Conservation (phyloP, 495 filamentous ascomycete genomes). For the Hypoxylon perforatum region DNA sequence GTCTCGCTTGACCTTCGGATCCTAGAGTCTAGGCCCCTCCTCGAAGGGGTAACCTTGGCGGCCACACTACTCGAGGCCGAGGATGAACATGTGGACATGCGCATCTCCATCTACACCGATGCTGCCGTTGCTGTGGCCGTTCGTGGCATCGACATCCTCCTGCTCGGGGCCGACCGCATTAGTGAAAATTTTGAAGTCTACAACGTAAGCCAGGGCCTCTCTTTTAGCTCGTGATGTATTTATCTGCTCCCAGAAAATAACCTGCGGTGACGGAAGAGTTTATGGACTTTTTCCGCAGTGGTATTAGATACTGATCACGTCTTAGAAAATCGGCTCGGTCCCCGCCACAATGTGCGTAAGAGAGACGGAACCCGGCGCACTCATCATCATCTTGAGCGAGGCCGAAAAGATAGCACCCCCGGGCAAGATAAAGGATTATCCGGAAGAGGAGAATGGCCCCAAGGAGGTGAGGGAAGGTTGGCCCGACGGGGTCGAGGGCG, state of each 20-base stretch:
- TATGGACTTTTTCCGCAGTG: not conserved
- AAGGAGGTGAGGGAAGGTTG: slow-evolving; percentile 61
- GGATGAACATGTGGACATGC: slow-evolving; percentile 37
- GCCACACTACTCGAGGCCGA: slow-evolving; percentile 55
- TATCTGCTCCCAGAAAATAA: no score
- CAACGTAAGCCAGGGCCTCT: slow-evolving; percentile 53
- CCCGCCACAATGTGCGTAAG: slow-evolving; percentile 64
- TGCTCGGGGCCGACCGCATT: slow-evolving; percentile 73
- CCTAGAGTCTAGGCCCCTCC: slow-evolving; percentile 73
- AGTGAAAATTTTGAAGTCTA: slow-evolving; percentile 65
- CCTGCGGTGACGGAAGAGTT: not conserved
- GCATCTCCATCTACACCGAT: slow-evolving; percentile 68
- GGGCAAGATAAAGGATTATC: slow-evolving; percentile 44
- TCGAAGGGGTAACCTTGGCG: slow-evolving; percentile 70
- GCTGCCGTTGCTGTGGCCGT: slow-evolving; percentile 67
- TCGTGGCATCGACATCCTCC: slow-evolving; percentile 59
- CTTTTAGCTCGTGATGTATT: not conserved
- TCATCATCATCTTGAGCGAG: slow-evolving; percentile 66
- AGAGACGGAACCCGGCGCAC: slow-evolving; percentile 52
- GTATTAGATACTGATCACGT: slow-evolving; percentile 14
- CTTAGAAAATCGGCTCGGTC: slow-evolving; percentile 69
- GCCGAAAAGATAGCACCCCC: slow-evolving; percentile 68
- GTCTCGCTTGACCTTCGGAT: slow-evolving; percentile 64
- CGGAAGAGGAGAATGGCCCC: slow-evolving; percentile 61
- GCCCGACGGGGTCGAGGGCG: slow-evolving; percentile 43